phyloP scores from a whole-genome alignment of 2,329 filamentous ascomycete genomes.

The Xylariaceae sp. region DNA sequence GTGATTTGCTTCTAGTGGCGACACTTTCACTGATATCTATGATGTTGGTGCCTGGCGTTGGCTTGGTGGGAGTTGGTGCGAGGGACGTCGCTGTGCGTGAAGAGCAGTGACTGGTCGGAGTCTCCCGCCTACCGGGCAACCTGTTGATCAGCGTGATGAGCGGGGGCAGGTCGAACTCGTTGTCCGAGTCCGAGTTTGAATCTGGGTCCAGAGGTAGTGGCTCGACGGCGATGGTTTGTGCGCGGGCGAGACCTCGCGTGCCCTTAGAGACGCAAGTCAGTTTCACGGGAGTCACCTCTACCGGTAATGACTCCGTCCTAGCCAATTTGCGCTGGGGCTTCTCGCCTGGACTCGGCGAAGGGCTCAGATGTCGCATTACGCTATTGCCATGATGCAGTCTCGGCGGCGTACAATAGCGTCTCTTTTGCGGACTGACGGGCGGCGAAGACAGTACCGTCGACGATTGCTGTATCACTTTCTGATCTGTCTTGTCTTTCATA shows the following conservation, averaged over 20 bases:
- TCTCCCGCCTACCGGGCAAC: neutral
- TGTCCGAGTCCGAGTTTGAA: constrained; percentile 15
- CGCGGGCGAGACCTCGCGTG: constrained; percentile 10
- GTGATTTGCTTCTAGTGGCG: no score
- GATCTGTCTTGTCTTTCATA: constrained; percentile 3
- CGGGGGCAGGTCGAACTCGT: constrained; percentile 21
- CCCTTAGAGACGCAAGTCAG: neutral
- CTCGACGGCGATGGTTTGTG: constrained; percentile 18
- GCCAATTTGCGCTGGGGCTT: constrained; percentile 22
- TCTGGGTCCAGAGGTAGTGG: constrained; percentile 3
- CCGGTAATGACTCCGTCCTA: constrained; percentile 25
- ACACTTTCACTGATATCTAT: no score
- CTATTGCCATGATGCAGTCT: neutral
- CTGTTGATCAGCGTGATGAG: constrained; percentile 14
- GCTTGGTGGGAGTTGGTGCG: no score
- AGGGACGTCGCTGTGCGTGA: no score
- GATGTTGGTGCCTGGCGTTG: neutral
- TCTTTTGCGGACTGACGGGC: constrained; percentile 10
- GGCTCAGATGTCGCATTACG: neutral
- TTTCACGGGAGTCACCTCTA: constrained; percentile 4
- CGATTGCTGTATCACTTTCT: neutral
- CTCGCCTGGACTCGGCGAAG: constrained; percentile 7
- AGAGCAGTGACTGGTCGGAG: neutral
- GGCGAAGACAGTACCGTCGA: constrained; percentile 3
- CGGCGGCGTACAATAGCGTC: constrained; percentile 14